Evolutionary conservation across 768 basidiomycete species (phyloP).

Genomic region (Tulasnella sp.): DNA sequence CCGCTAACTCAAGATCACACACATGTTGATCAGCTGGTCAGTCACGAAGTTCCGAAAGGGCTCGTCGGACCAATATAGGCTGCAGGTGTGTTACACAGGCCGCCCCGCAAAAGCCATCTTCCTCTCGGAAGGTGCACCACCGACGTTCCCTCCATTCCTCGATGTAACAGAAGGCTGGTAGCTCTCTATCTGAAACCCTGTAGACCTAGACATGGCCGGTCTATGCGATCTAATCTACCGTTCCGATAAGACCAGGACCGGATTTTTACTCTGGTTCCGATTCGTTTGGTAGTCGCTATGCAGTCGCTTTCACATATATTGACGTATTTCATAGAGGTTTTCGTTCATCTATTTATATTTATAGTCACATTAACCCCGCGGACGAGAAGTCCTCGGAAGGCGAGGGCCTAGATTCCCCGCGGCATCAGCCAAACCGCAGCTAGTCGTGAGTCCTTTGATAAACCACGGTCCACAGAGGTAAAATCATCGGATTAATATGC

Average conservation of each 20-base stretch:
- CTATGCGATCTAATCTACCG: background rate
- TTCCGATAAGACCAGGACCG: background rate
- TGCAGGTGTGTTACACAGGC: conserved; percentile 28
- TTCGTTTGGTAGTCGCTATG: too few species aligned
- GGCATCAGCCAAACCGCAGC: too few species aligned
- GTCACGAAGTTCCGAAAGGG: conserved; percentile 28
- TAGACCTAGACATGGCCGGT: background rate
- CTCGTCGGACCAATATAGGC: conserved; percentile 14
- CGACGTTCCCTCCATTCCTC: conserved; percentile 20
- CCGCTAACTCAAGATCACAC: background rate
- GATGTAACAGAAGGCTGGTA: conserved; percentile 2
- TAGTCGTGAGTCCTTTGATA: background rate
- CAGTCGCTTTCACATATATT: too few species aligned
- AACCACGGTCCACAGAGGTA: background rate
- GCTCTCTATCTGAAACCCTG: background rate
- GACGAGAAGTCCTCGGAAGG: background rate
- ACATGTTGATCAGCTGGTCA: conserved; percentile 20
- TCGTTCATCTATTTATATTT: background rate
- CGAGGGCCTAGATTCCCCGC: background rate
- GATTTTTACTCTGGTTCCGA: too few species aligned
- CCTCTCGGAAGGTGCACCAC: background rate
- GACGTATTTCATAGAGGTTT: background rate
- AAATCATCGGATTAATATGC: too few species aligned
- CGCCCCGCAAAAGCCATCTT: conserved; percentile 26
- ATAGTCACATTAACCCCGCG: background rate